phyloP scores from a whole-genome alignment of 208 protist species.

The Trypanosoma mega region DNA sequence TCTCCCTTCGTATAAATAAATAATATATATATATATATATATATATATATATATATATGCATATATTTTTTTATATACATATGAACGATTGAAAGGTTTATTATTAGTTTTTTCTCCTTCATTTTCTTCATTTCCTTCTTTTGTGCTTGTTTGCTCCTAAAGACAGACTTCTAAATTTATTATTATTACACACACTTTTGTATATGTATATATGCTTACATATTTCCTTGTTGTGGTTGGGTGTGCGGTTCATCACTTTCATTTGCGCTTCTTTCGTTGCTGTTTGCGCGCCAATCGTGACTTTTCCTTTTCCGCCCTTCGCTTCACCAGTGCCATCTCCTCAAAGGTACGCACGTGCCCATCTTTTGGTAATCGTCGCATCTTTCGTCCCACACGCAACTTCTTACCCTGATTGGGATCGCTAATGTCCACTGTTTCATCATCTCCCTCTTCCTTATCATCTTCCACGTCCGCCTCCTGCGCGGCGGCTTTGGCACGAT shows the following conservation, averaged over 20 bases:
- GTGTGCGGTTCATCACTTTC: too few relatives aligned
- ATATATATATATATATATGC: too few relatives aligned
- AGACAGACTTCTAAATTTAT: background rate
- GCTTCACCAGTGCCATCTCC: constrained; percentile 75
- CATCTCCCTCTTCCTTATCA: constrained; percentile 25
- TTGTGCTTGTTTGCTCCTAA: constrained; percentile 26
- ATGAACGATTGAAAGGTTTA: constrained; percentile 3
- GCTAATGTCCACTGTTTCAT: constrained; percentile 73
- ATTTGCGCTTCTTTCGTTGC: constrained; percentile 33
- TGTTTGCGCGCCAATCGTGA: constrained; percentile 61
- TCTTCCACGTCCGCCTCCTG: constrained; percentile 1
- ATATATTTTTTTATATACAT: background rate
- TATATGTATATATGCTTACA: too few relatives aligned
- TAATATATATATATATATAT: too few relatives aligned
- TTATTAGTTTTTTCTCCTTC: background rate
- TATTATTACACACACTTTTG: too few relatives aligned
- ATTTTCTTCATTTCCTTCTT: constrained; percentile 1
- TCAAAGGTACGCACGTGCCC: constrained; percentile 86
- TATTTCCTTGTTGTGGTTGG: too few relatives aligned
- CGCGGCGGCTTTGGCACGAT: constrained; percentile 61
- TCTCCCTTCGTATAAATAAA: too few relatives aligned
- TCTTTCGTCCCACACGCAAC: constrained; percentile 84
- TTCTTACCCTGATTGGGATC: constrained; percentile 92
- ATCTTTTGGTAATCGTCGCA: constrained; percentile 82
- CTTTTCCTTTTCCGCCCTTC: constrained; percentile 84